A percentile compares a stretch with the other conserved stretches of the same genome.
phyloP scores from a whole-genome alignment of 208 protist genomes.

The Trypanosoma platydactyli region DNA sequence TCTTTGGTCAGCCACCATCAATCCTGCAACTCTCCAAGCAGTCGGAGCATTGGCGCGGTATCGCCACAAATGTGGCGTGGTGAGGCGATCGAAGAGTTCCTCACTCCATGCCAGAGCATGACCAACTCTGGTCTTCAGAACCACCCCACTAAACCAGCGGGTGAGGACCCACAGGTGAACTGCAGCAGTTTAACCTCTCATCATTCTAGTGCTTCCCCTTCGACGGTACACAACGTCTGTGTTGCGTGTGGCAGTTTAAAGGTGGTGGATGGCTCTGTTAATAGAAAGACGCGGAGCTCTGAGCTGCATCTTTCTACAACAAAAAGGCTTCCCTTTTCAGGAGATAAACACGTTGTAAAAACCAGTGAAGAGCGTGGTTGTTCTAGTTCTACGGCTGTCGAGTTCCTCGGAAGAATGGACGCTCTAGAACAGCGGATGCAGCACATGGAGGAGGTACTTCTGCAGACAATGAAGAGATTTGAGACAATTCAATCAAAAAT shows the following conservation, averaged over 20 bases:
- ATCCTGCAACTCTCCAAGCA: background rate
- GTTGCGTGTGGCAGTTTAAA: background rate
- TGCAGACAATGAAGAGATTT: background rate
- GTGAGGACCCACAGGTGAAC: background rate
- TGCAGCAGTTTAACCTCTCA: slow-evolving; percentile 4
- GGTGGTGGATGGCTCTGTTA: background rate
- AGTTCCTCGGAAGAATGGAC: background rate
- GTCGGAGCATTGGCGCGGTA: background rate
- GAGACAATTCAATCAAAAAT: background rate
- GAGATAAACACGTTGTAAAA: background rate
- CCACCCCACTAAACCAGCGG: no score
- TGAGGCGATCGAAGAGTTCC: slow-evolving; percentile 12
- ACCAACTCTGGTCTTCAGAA: background rate
- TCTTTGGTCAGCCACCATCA: background rate
- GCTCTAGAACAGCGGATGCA: background rate
- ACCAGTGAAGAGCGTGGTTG: background rate
- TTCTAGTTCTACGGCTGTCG: background rate
- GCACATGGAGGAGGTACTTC: background rate
- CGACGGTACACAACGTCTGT: background rate
- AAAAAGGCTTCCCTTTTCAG: background rate
- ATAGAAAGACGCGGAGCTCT: background rate
- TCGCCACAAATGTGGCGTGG: slow-evolving; percentile 18
- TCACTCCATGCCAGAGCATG: background rate
- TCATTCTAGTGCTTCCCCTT: background rate
- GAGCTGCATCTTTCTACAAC: background rate